phyloP scores from a whole-genome alignment of 2,329 filamentous ascomycete genomes.

The Chaetomium sp. region DNA sequence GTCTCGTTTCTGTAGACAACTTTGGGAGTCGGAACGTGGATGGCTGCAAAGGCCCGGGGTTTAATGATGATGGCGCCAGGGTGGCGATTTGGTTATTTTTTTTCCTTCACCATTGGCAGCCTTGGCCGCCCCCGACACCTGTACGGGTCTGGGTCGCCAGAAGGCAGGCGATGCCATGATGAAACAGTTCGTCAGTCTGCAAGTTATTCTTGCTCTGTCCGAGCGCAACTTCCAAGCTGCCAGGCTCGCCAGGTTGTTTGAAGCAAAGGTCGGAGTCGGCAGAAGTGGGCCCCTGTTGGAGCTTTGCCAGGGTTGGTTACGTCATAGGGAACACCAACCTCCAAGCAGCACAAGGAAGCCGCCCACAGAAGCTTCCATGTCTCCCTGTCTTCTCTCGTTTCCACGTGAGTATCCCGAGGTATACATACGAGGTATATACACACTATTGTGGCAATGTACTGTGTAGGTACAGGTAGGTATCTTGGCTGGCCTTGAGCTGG shows the following conservation, averaged over 20 bases:
- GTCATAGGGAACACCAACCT: conserved; percentile 6
- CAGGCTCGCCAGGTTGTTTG: not conserved
- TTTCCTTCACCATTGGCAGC: not conserved
- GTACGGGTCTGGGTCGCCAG: not conserved
- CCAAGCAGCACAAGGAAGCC: not conserved
- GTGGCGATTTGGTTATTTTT: conserved; percentile 5
- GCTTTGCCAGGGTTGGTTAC: not conserved
- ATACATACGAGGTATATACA: too few relatives aligned
- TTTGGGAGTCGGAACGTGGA: not conserved
- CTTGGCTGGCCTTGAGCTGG: too few relatives aligned
- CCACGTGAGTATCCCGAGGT: not conserved
- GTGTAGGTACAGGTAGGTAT: not conserved
- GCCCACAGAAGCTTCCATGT: not conserved
- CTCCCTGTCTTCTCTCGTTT: not conserved
- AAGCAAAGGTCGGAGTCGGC: not conserved
- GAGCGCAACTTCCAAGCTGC: not conserved
- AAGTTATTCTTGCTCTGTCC: not conserved
- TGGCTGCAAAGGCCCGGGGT: not conserved
- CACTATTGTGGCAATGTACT: too few relatives aligned
- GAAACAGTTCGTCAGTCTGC: not conserved
- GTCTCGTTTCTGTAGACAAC: not conserved
- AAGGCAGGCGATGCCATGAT: conserved; percentile 5
- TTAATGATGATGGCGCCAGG: not conserved
- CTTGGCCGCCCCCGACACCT: not conserved
- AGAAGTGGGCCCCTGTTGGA: conserved; percentile 8